These are phyloP conservation scores for Rhamnella rubrinervis DNA, from an alignment of 331 rosid genomes.

Conservation along the genomic window DNA sequence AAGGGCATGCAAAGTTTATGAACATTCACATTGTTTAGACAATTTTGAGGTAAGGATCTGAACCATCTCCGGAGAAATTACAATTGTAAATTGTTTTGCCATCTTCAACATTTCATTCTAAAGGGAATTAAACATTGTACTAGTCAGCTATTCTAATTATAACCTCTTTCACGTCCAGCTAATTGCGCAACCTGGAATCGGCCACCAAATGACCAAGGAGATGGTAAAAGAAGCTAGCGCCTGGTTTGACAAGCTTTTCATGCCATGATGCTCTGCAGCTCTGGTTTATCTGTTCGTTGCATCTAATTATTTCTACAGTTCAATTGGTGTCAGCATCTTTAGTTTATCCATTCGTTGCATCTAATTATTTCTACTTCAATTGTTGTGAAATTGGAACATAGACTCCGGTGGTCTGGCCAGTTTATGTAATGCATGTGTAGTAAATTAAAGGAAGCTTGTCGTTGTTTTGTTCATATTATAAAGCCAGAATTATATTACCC, in stretches of 20 bases:
- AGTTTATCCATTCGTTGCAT: not conserved
- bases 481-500: too few relatives aligned
- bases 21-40: slow-evolving; percentile 31
- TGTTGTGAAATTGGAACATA: not conserved
- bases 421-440: too few relatives aligned
- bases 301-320: not conserved
- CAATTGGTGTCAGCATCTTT: too few relatives aligned
- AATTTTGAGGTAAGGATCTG: slow-evolving; percentile 59
- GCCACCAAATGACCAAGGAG: slow-evolving; percentile 52
- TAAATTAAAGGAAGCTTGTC: too few relatives aligned
- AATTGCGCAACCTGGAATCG: slow-evolving; percentile 52
- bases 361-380: not conserved
- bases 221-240: slow-evolving; percentile 66
- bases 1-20: slow-evolving; percentile 46
- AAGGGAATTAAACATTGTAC: not conserved
- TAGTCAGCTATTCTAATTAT: not conserved
- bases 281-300: not conserved
- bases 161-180: slow-evolving; percentile 43
- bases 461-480: too few relatives aligned
- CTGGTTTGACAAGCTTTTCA: slow-evolving; percentile 73
- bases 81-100: too few relatives aligned
- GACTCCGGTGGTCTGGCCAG: too few relatives aligned
- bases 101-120: too few relatives aligned
- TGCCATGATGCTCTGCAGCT: slow-evolving; percentile 3
- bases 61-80: not conserved